These are phyloP conservation scores for Septoria petroselini DNA, from an alignment of 2,329 filamentous ascomycete genomes.

Conservation along the genomic window DNA sequence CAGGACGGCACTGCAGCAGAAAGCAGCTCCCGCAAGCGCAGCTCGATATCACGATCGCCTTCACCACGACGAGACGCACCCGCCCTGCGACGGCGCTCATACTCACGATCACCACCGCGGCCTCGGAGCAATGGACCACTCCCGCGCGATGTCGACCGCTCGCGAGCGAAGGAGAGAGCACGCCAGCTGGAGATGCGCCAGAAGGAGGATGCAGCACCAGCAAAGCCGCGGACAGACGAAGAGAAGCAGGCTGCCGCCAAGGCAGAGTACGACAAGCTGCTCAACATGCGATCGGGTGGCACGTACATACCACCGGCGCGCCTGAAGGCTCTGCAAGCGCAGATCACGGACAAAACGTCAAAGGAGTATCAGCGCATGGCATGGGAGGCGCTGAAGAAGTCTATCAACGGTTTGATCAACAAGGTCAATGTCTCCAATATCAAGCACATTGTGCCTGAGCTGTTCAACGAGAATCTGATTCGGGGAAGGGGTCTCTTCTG, in stretches of 20 bases:
- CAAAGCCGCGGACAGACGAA: conserved; percentile 64
- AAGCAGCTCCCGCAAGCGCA: conserved; percentile 33
- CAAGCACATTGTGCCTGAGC: conserved; percentile 92
- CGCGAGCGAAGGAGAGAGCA: conserved; percentile 52
- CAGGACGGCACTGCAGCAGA: conserved; percentile 20
- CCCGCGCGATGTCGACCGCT: conserved; percentile 50
- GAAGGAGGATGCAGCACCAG: conserved; percentile 44
- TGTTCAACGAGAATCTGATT: conserved; percentile 91
- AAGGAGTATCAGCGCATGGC: conserved; percentile 99
- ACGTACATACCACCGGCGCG: conserved; percentile 94
- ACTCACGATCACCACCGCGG: conserved; percentile 34
- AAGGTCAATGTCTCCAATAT: conserved; percentile 98
- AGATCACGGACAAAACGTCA: conserved; percentile 93
- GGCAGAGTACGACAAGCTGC: conserved; percentile 87
- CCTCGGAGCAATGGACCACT: conserved; percentile 40
- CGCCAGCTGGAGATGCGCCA: conserved; percentile 48
- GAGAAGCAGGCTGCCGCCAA: conserved; percentile 85
- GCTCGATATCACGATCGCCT: conserved; percentile 36
- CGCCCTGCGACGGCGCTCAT: conserved; percentile 32
- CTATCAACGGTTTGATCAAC: conserved; percentile 97
- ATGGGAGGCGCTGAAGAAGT: conserved; percentile 98
- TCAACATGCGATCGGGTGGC: conserved; percentile 89
- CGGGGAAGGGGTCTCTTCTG: conserved; percentile 90
- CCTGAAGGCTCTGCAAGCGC: conserved; percentile 85
- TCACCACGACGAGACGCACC: conserved; percentile 38